Conservation (phyloP, 306 rosid genomes). For the Leucaena leucocephala region DNA sequence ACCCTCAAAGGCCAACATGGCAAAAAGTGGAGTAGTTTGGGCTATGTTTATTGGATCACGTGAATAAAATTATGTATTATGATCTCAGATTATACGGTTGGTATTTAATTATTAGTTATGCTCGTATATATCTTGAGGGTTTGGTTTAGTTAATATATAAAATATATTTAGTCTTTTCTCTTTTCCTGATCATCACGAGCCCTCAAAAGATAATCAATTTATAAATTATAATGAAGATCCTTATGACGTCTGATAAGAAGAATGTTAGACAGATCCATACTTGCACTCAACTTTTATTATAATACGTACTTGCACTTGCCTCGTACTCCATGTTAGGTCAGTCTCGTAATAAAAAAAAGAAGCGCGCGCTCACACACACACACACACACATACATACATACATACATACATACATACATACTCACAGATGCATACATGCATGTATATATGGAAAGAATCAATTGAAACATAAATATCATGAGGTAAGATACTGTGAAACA, state of each 20-base stretch:
- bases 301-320: neutral
- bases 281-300: neutral
- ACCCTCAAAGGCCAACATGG: conserved; percentile 17
- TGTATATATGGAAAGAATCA: conserved; percentile 2
- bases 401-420: neutral
- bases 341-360: neutral
- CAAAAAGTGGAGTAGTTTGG: neutral
- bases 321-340: neutral
- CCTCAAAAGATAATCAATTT: neutral
- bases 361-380: neutral
- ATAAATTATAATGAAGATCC: neutral
- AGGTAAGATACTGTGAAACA: neutral
- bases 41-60: neutral
- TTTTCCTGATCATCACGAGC: neutral
- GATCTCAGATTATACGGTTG: neutral
- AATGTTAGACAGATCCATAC: neutral
- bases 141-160: neutral
- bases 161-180: neutral
- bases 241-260: neutral
- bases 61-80: neutral
- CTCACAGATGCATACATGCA: neutral
- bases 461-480: neutral
- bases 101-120: neutral
- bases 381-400: neutral
- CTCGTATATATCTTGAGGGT: conserved; percentile 1